Percentiles rank a stretch among this genome's conserved stretches.
Evolutionary conservation across 352 stramenopile species (phyloP).

Genomic region (Plasmopara halstedii): DNA sequence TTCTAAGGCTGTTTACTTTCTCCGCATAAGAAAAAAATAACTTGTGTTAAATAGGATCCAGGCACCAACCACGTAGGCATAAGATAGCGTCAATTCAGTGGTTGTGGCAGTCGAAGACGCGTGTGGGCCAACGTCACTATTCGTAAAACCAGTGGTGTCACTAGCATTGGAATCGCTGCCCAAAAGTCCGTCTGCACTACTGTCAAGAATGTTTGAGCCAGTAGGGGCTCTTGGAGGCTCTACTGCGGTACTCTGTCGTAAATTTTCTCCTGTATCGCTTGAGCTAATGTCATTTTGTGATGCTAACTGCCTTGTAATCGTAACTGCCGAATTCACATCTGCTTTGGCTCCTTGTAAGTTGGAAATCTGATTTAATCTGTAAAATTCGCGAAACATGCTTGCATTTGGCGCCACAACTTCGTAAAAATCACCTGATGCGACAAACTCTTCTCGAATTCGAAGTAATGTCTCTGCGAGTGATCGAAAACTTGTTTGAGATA

Average conservation of each 20-base stretch:
- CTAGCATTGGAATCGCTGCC: constrained; percentile 14
- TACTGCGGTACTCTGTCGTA: constrained; percentile 1
- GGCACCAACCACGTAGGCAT: constrained; percentile 27
- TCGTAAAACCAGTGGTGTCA: constrained; percentile 17
- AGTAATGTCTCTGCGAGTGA: constrained; percentile 27
- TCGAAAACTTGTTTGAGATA: constrained; percentile 19
- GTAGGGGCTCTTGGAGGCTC: constrained; percentile 3
- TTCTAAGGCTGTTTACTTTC: constrained; percentile 29
- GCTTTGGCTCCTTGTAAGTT: constrained; percentile 12
- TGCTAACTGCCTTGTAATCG: constrained; percentile 10
- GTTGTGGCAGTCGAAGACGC: constrained; percentile 24
- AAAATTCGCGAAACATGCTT: constrained; percentile 20
- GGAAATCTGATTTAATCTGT: constrained; percentile 17
- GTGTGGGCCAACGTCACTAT: constrained; percentile 14
- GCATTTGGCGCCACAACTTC: constrained; percentile 13
- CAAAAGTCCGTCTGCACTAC: constrained; percentile 3
- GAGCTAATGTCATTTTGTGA: constrained; percentile 8
- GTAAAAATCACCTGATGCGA: background rate
- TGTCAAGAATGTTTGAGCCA: background rate
- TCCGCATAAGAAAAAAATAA: constrained; percentile 42
- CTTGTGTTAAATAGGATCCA: constrained; percentile 44
- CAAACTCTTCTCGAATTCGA: constrained; percentile 20
- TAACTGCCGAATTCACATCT: constrained; percentile 4
- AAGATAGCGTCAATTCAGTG: constrained; percentile 26
- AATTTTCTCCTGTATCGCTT: constrained; percentile 4